phyloP scores from a whole-genome alignment of 2,329 filamentous ascomycete genomes.

The Fusarium sp. region DNA sequence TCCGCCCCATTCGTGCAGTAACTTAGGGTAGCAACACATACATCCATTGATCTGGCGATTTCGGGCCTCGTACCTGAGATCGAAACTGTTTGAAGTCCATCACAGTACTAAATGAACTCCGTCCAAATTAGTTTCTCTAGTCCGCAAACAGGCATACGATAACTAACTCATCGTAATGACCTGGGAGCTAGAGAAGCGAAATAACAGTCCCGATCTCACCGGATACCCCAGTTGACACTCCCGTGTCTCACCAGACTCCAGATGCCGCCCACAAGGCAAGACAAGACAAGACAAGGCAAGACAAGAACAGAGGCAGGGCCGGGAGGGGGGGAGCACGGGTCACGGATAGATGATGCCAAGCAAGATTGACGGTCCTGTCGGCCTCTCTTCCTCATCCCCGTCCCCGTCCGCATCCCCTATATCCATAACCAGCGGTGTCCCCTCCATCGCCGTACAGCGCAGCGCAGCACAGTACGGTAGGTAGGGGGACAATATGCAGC shows the following conservation, averaged over 20 bases:
- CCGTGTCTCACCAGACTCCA: conserved; percentile 42
- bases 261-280: conserved; percentile 39
- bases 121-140: neutral
- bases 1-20: conserved; percentile 18
- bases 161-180: neutral
- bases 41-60: neutral
- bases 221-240: conserved; percentile 43
- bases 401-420: conserved; percentile 7
- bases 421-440: conserved; percentile 8
- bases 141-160: neutral
- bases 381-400: conserved; percentile 11
- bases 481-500: conserved; percentile 21
- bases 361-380: conserved; percentile 1
- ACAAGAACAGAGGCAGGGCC: conserved; percentile 1
- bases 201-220: conserved; percentile 31
- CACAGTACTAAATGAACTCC: neutral
- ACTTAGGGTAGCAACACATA: neutral
- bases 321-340: neutral
- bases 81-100: neutral
- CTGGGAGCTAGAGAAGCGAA: neutral
- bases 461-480: neutral
- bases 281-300: conserved; percentile 35
- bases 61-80: neutral
- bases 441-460: neutral
- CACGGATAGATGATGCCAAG: conserved; percentile 2